phyloP scores from a whole-genome alignment of 225 moss, liverwort and hornwort genomes.

The Climacium dendroides region DNA sequence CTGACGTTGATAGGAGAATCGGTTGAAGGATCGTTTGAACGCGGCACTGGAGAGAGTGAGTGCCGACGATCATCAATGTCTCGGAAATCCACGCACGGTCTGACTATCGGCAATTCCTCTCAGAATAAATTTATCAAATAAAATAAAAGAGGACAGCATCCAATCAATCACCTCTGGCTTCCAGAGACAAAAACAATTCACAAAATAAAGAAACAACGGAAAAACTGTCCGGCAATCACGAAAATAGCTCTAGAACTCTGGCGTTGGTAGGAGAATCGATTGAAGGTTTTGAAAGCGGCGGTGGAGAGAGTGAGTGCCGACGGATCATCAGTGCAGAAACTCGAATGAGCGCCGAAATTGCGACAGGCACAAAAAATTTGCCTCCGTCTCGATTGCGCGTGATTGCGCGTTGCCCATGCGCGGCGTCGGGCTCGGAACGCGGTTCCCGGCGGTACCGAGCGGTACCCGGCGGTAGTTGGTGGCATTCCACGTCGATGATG shows the following conservation, averaged over 20 bases:
- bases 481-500: not conserved
- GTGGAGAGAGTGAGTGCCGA: not conserved
- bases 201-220: not conserved
- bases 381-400: not conserved
- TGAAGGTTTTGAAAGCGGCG: not conserved
- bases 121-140: not conserved
- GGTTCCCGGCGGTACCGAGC: not conserved
- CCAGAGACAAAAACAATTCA: not conserved
- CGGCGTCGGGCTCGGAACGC: not conserved
- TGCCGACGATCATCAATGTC: not conserved
- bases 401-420: not conserved
- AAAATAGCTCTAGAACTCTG: not conserved
- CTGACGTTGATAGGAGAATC: too few species aligned
- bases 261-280: not conserved
- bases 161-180: not conserved
- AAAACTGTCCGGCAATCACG: not conserved
- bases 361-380: not conserved
- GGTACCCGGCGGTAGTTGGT: not conserved
- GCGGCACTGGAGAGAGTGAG: too few species aligned
- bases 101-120: not conserved
- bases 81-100: not conserved
- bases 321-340: not conserved
- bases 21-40: too few species aligned
- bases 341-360: not conserved
- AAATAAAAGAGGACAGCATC: not conserved